Percentiles rank a stretch among this genome's conserved stretches.
Evolutionary conservation across 2,329 filamentous ascomycete genomes (phyloP).

Genomic region (Epichloe aotearoae): DNA sequence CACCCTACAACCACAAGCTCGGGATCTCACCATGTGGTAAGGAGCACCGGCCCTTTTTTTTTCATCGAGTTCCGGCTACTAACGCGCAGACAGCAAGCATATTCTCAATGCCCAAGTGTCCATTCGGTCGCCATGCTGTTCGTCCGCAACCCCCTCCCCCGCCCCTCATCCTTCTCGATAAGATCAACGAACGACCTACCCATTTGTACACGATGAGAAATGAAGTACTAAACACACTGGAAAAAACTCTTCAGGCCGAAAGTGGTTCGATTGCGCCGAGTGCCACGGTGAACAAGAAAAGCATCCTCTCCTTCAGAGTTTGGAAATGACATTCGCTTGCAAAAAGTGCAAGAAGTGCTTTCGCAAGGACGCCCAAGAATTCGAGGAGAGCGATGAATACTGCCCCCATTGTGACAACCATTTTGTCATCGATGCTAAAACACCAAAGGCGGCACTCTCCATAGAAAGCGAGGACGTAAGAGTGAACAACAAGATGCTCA

Average conservation of each 20-base stretch:
- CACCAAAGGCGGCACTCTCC: slow-evolving; percentile 68
- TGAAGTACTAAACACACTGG: not conserved
- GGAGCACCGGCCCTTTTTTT: not conserved
- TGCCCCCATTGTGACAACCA: slow-evolving; percentile 99
- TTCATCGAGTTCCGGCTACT: not conserved
- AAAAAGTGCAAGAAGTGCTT: slow-evolving; percentile 99
- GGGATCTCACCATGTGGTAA: slow-evolving; percentile 23
- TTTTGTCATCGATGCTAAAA: slow-evolving; percentile 80
- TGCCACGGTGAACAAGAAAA: slow-evolving; percentile 75
- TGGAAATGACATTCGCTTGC: slow-evolving; percentile 91
- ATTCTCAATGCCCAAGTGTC: slow-evolving; percentile 95
- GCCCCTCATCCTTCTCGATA: not conserved
- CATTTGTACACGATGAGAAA: not conserved
- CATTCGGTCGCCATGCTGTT: slow-evolving; percentile 93
- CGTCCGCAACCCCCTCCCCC: slow-evolving; percentile 16
- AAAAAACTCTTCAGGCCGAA: slow-evolving; percentile 47
- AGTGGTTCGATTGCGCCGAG: slow-evolving; percentile 98
- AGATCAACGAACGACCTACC: not conserved
- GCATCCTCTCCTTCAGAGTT: slow-evolving; percentile 61
- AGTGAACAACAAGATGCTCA: slow-evolving; percentile 80
- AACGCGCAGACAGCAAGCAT: slow-evolving; percentile 59
- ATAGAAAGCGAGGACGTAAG: slow-evolving; percentile 86
- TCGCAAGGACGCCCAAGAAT: slow-evolving; percentile 82
- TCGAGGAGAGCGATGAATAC: slow-evolving; percentile 96
- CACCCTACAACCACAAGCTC: not conserved